Evolutionary conservation across 139 green algal species (phyloP).

Genomic region (Chlorella sp.): DNA sequence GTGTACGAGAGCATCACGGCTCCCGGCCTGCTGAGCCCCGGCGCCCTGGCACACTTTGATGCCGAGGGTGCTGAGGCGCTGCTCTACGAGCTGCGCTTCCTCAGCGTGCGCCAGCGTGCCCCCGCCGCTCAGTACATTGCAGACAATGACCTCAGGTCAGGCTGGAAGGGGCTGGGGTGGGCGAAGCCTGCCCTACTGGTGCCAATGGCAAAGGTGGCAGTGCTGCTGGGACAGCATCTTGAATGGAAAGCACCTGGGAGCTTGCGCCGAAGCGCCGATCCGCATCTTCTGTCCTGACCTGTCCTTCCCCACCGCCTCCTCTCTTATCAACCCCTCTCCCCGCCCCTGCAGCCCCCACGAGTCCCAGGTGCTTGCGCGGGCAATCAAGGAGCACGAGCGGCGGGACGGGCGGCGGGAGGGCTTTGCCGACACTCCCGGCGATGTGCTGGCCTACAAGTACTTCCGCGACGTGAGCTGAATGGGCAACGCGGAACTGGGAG

Average conservation of each 20-base stretch:
- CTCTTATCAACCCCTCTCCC: background rate
- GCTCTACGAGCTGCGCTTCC: conserved; percentile 79
- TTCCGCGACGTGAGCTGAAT: conserved; percentile 76
- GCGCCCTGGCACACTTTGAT: conserved; percentile 65
- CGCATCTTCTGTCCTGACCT: too few species aligned
- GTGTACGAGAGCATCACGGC: conserved; percentile 74
- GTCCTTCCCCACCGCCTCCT: background rate
- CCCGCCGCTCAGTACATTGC: conserved; percentile 55
- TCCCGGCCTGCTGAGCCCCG: conserved; percentile 31
- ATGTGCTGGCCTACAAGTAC: conserved; percentile 90
- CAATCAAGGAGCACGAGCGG: conserved; percentile 86
- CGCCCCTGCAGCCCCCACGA: conserved; percentile 18
- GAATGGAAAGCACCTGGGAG: too few species aligned
- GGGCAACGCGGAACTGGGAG: too few species aligned
- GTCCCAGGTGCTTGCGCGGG: conserved; percentile 60
- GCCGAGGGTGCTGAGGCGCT: conserved; percentile 51
- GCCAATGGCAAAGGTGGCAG: too few species aligned
- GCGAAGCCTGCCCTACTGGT: too few species aligned
- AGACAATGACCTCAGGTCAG: conserved; percentile 45
- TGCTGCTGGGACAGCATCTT: too few species aligned
- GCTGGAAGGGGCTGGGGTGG: background rate
- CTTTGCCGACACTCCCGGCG: conserved; percentile 69
- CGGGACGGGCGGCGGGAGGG: conserved; percentile 59
- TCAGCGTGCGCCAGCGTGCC: conserved; percentile 45
- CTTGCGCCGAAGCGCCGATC: too few species aligned